Evolutionary conservation across 2,329 filamentous ascomycete genomes (phyloP).

Genomic region (Verticillium isaacii): DNA sequence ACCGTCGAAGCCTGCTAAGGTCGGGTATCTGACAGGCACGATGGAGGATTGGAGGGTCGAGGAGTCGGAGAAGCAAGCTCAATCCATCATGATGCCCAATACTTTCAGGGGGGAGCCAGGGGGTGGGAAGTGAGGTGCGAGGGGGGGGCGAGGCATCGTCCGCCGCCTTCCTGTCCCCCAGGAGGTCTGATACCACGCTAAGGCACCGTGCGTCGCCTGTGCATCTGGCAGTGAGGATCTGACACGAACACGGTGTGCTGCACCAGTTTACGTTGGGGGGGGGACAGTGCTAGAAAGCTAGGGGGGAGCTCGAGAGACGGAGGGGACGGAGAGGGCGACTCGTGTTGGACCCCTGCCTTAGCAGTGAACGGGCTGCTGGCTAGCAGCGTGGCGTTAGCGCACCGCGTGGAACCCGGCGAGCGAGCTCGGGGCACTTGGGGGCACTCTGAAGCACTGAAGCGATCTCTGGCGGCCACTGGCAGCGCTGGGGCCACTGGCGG

Average conservation of each 20-base stretch:
- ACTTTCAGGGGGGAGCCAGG: not conserved
- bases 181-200: slow-evolving; percentile 4
- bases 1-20: not conserved
- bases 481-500: not conserved
- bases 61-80: not conserved
- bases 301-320: no score
- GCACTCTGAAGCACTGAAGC: not conserved
- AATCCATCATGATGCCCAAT: not conserved
- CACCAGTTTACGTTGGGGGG: not conserved
- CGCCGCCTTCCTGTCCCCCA: not conserved
- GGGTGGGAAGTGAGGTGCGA: not conserved
- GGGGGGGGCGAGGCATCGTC: not conserved
- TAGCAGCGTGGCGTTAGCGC: not conserved
- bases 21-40: no score
- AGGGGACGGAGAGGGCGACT: not conserved
- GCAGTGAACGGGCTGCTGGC: not conserved
- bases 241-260: not conserved
- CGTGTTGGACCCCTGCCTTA: not conserved
- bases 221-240: not conserved
- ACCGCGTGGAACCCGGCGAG: not conserved
- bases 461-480: not conserved
- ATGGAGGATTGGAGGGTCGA: not conserved
- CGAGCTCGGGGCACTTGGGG: not conserved
- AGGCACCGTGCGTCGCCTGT: not conserved
- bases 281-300: not conserved